phyloP scores from a whole-genome alignment of 208 protist species.

The Trypanosoma mega region DNA sequence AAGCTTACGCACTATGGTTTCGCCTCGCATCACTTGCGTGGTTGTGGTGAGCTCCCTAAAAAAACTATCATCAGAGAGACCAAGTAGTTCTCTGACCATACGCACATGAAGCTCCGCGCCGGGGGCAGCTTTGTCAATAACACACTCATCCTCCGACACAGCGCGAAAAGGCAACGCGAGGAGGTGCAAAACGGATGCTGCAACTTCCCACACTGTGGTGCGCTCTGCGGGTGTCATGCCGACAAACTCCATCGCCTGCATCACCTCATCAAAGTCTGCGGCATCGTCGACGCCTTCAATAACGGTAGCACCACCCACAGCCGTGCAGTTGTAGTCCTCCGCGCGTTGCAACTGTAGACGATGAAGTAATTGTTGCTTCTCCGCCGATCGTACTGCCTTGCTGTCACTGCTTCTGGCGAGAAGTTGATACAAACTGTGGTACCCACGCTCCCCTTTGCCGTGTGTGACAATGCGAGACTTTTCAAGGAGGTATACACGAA shows the following conservation, averaged over 20 bases:
- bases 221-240: constrained; percentile 45
- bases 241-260: constrained; percentile 33
- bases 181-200: constrained; percentile 45
- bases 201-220: constrained; percentile 49
- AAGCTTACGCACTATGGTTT: constrained; percentile 43
- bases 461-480: constrained; percentile 49
- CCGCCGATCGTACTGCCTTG: no score
- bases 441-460: constrained; percentile 62
- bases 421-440: constrained; percentile 90
- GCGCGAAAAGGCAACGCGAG: constrained; percentile 29
- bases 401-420: constrained; percentile 28
- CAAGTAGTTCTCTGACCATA: constrained; percentile 33
- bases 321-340: constrained; percentile 42
- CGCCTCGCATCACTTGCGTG: constrained; percentile 33
- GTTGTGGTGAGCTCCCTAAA: constrained; percentile 41
- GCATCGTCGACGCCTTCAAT: constrained; percentile 43
- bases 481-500: constrained; percentile 51
- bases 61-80: constrained; percentile 35
- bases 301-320: constrained; percentile 29
- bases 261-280: constrained; percentile 25
- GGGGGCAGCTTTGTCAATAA: constrained; percentile 13
- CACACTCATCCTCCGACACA: constrained; percentile 22
- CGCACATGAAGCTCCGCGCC: constrained; percentile 16
- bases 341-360: constrained; percentile 17
- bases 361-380: constrained; percentile 8